Evolutionary conservation across 2,329 filamentous ascomycete genomes (phyloP), one percentile per base, ranked within the genome.

Genomic region (Rhynchosporium agropyri): DNA sequence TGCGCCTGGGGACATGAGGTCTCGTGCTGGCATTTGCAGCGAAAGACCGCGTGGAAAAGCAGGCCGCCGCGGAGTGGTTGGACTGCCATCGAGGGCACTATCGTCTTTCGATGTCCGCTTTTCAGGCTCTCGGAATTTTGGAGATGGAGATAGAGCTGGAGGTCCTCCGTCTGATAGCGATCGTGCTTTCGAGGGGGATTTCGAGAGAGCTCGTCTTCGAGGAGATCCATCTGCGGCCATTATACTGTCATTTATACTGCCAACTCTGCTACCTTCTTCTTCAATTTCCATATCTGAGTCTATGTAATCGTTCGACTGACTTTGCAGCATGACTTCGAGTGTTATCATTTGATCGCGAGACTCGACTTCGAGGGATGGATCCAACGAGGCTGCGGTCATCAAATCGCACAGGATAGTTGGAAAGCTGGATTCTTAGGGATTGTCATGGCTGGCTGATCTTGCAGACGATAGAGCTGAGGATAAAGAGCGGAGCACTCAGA

Each of bases 51-150:
- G 84, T 42, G 81, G 75, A 57, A 85, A 79, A 89, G 85, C 84
- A 57, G 87, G 82, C 66, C 89, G 84, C 63, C 86, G 83, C n/a
- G 92, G 91, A 7, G 91, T 96, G 54, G 83, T 83, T n/a, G 89
- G 88, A 40, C 76, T 75, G 12, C 73, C 72, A 60, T 64, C 68
- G 54, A 73, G 71, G 49, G 75, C 68, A 67, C 71, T 74, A 65
- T 72, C 69, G 70, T 74, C 72, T 69, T 77, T 71, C 28, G 66
- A 71, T 31, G 64, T 68, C 12, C 65, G 67, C 61, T 74, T 72
- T 36, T 70, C 70, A 43, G 72, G 68, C 54, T 75, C 73, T 60
- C 69, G 64, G 58, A 74, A 74, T 63, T 73, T 74, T 9, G 72
- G 72, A 63, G 73, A 73, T 58, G 73, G 73, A 46, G 72, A 74